Base-by-base conservation (phyloP, 495 filamentous ascomycete genomes). In the Aspergillus indologenus region DNA sequence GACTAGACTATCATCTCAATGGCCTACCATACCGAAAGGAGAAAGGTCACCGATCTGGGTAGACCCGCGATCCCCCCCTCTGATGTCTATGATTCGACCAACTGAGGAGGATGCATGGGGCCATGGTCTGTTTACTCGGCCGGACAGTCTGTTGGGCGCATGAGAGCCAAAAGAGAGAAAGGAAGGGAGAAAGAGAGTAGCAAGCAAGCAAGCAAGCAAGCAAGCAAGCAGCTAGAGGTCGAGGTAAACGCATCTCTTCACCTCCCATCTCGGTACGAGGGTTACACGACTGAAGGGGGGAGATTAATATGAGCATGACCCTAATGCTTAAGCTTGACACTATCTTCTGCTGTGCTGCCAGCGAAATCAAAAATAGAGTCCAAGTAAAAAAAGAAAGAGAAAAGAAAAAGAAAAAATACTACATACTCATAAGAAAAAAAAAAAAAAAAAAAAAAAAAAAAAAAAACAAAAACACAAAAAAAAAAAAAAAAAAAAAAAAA, bases 271-370 rank as follows among this genome's bases (percentile, higher is more conserved):
- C n/a, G 14, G 47, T 23, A n/a, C 11, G 47, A 5, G 11, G 48
- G 48, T 31, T 51, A 51, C 48, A 51, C 48, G 17, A 23, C 23
- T 24, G 47, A 18, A 20, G 34, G 34, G 34, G 34, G 12, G 34
- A 40, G 34, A 29, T 29, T 3, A 9, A 29, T 4, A 21, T 51
- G 48, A 23, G 31, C 5, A 34, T 26, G 5, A 19, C 29, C 34
- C 2, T 20, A 21, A 31, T 18, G 26, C 6, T 62, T 29, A 53
- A 45, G 23, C 20, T 40, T 34, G 22, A 8, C 47, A 54, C 20
- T 23, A 47, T 15, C n/a, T 15, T 49, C 46, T 49, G 21, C 48
- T 51, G 22, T 18, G n/a, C n/a, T 51, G 48, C 23, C 48, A 51
- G 48, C 48, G 21, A 24, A 20, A 29, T 17, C 18, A 51, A 2